Evolutionary conservation across 148 eudicot species (phyloP).

Genomic region (Vaccinium vitisidaea): DNA sequence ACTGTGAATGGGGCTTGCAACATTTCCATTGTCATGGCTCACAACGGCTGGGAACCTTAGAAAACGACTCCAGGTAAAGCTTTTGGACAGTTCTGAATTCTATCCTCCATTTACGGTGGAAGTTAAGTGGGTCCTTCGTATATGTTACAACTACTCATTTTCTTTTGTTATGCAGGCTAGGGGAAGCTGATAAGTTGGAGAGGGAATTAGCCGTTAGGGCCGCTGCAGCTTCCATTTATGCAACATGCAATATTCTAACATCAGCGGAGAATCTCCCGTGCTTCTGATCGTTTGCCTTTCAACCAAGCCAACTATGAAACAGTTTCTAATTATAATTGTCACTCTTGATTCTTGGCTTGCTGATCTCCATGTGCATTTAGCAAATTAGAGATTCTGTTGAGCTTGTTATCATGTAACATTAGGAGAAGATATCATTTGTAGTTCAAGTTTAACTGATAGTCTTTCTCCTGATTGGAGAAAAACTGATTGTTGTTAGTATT

Average conservation of each 20-base stretch:
- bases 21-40: slow-evolving; percentile 35
- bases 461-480: slow-evolving; percentile 7
- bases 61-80: slow-evolving; percentile 45
- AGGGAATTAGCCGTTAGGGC: slow-evolving; percentile 68
- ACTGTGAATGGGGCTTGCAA: slow-evolving; percentile 66
- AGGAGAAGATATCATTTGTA: neutral
- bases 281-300: slow-evolving; percentile 28
- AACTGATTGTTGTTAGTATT: neutral
- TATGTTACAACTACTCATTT: neutral
- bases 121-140: neutral
- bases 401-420: slow-evolving; percentile 12
- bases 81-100: neutral
- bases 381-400: neutral
- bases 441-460: neutral
- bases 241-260: slow-evolving; percentile 69
- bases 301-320: neutral
- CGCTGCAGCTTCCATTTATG: slow-evolving; percentile 91
- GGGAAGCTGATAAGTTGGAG: slow-evolving; percentile 41
- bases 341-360: neutral
- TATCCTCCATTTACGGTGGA: neutral
- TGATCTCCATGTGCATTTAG: slow-evolving; percentile 7
- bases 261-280: slow-evolving; percentile 60
- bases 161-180: slow-evolving; percentile 40
- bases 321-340: neutral
- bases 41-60: slow-evolving; percentile 36